Percentiles rank a stretch among this genome's conserved stretches.
phyloP scores from a whole-genome alignment of 768 basidiomycete species.

The Suillus luteus region DNA sequence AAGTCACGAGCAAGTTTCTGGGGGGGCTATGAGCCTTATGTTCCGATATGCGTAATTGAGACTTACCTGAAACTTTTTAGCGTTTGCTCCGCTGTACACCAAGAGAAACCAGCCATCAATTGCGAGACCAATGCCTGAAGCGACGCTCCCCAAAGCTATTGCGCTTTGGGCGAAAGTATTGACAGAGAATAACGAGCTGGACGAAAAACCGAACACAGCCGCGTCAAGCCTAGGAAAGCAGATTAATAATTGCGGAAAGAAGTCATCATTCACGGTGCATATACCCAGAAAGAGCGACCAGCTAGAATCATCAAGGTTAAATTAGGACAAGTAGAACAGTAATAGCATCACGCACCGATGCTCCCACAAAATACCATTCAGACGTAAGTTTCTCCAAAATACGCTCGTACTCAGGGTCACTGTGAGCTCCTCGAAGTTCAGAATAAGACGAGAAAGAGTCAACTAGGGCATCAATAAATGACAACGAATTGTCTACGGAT shows the following conservation, averaged over 20 bases:
- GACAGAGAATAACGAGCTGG: constrained; percentile 52
- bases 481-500: constrained; percentile 28
- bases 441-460: constrained; percentile 57
- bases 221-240: constrained; percentile 41
- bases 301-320: constrained; percentile 34
- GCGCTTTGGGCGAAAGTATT: constrained; percentile 47
- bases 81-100: constrained; percentile 55
- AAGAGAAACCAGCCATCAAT: constrained; percentile 69
- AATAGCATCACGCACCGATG: constrained; percentile 44
- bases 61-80: constrained; percentile 56
- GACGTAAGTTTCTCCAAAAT: constrained; percentile 49
- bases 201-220: constrained; percentile 64
- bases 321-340: background rate
- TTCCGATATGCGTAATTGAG: background rate
- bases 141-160: constrained; percentile 58
- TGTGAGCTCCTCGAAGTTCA: constrained; percentile 44
- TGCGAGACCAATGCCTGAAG: constrained; percentile 66
- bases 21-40: background rate
- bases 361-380: constrained; percentile 72
- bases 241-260: constrained; percentile 10
- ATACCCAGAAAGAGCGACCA: constrained; percentile 62
- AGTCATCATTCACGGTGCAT: constrained; percentile 17
- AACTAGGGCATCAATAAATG: constrained; percentile 40
- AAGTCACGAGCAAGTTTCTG: constrained; percentile 56
- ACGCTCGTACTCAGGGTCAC: constrained; percentile 52